Base-by-base conservation (phyloP, 345 rosid genomes). In the Aquilaria malaccensis region DNA sequence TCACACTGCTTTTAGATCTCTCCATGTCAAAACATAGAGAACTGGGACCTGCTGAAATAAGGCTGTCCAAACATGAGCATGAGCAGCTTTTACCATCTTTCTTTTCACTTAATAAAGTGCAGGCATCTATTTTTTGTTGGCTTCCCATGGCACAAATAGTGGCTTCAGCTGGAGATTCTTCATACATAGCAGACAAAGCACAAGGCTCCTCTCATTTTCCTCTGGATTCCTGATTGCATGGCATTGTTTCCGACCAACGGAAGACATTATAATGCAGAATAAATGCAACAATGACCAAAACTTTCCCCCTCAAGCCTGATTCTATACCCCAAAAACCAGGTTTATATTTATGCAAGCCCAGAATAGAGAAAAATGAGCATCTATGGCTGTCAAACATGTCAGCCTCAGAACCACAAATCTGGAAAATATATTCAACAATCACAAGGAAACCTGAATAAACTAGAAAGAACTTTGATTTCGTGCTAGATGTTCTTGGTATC, bases 301-400 rank as follows among this genome's bases (percentile, higher is more conserved):
- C 87, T 69, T 89, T 93, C 14, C 90, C 94, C 67, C 98, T 84
- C 75, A 93, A 81, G 62, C 98, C 92, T 50, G 80, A 79, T 71
- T 93, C 98, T 55, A 85, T 62, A 60, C 97, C 98, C 90, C 90
- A 93, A 83, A 89, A 89, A 62, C 95, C 83, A 41, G 91, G 80
- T 58, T 74, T 71, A 70, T 85, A 89, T 41, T 74, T 79, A 57
- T 68, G 74, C 65, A 89, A 81, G 64, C 98, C 98, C 70, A 89
- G 74, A 71, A 82, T 73, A 72, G 98, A 80, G 63, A 89, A 56
- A 52, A 76, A 54, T 58, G 78, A 77, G 74, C 81, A 80, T 62
- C 81, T 85, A 73, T 93, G 96, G 61, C 96, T 97, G 57, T 97
- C 97, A 80, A 93, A 89, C 96, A 93, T 93, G 62, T 81, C 91